Evolutionary conservation across 805 yeast genomes (phyloP).

Genomic region (Naumovozyma baii): DNA sequence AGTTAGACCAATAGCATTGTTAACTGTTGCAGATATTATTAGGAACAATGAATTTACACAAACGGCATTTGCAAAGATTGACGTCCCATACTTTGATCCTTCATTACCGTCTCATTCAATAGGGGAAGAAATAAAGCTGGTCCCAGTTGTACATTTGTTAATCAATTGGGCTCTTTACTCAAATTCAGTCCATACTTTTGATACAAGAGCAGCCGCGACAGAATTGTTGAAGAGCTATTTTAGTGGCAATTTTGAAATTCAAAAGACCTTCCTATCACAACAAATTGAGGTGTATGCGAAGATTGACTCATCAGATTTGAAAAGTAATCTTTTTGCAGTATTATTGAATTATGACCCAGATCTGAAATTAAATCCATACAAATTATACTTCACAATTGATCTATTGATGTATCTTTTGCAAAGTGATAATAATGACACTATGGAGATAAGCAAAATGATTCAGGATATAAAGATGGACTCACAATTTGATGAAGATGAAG

Average conservation of each 20-base stretch:
- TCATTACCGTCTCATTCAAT: constrained; percentile 34
- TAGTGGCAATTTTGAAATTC: constrained; percentile 51
- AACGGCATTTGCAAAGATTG: constrained; percentile 62
- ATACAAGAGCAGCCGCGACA: constrained; percentile 66
- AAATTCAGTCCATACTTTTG: constrained; percentile 78
- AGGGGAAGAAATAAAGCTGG: constrained; percentile 6
- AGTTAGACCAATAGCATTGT: constrained; percentile 58
- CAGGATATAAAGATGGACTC: constrained; percentile 34
- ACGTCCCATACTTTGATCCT: constrained; percentile 88
- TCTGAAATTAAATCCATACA: constrained; percentile 71
- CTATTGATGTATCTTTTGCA: constrained; percentile 50
- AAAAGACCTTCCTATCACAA: constrained; percentile 50
- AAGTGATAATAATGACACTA: constrained; percentile 34
- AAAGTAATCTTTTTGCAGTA: constrained; percentile 51
- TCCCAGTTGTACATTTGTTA: constrained; percentile 68
- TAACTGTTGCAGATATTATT: constrained; percentile 71
- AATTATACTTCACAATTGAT: constrained; percentile 72
- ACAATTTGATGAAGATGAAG: constrained; percentile 33
- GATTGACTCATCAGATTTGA: constrained; percentile 23
- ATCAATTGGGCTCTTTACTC: constrained; percentile 73
- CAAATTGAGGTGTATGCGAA: constrained; percentile 44
- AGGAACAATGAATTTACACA: constrained; percentile 60
- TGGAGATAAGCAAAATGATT: constrained; percentile 40
- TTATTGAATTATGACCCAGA: constrained; percentile 71
- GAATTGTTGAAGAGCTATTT: constrained; percentile 60